Evolutionary conservation across 352 stramenopile species (phyloP).

Genomic region (Aphanomyces stellatus): DNA sequence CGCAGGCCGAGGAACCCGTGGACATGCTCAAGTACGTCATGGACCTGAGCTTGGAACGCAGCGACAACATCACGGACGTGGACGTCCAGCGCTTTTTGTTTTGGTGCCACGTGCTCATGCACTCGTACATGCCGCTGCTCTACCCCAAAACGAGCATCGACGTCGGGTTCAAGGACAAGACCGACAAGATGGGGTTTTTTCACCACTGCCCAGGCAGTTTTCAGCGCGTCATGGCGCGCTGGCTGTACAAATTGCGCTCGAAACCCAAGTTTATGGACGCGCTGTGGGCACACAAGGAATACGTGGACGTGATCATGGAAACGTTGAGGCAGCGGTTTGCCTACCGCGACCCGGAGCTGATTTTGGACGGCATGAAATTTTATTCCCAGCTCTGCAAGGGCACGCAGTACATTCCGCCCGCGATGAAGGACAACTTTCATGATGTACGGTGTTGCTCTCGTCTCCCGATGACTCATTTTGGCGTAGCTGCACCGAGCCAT

Average conservation of each 20-base stretch:
- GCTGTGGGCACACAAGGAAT: conserved; percentile 67
- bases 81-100: conserved; percentile 62
- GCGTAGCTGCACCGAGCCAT: conserved; percentile 45
- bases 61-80: conserved; percentile 16
- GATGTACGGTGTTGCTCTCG: conserved; percentile 27
- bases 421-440: conserved; percentile 77
- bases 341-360: conserved; percentile 74
- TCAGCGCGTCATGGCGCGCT: conserved; percentile 74
- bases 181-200: conserved; percentile 73
- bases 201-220: conserved; percentile 83
- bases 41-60: conserved; percentile 70
- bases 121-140: conserved; percentile 83
- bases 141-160: conserved; percentile 83
- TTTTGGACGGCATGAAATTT: conserved; percentile 82
- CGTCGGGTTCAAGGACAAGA: conserved; percentile 76
- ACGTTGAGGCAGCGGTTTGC: conserved; percentile 79
- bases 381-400: conserved; percentile 75
- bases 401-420: conserved; percentile 57
- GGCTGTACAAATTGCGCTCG: conserved; percentile 78
- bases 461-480: background rate
- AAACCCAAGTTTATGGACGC: conserved; percentile 79
- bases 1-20: conserved; percentile 75
- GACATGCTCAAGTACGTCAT: conserved; percentile 88
- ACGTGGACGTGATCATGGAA: conserved; percentile 81
- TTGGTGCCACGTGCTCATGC: conserved; percentile 83